Conservation (phyloP, 371 early-diverging fungal genomes). For the Rhizopus microsporus region DNA sequence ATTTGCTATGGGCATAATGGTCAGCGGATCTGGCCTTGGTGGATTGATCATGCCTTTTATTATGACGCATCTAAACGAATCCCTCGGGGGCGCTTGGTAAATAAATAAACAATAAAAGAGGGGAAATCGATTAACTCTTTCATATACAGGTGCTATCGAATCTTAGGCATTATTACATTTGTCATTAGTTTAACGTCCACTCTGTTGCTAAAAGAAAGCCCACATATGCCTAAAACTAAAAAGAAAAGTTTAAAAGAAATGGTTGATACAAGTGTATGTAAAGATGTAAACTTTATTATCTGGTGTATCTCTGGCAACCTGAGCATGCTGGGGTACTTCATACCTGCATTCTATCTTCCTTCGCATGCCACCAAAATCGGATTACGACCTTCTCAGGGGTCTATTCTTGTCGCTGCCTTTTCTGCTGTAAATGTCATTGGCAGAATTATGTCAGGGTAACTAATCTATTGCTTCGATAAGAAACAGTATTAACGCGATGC, state of each 20-base stretch:
- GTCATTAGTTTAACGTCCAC: constrained; percentile 38
- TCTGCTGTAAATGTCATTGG: constrained; percentile 38
- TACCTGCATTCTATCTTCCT: constrained; percentile 45
- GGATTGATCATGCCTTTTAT: constrained; percentile 74
- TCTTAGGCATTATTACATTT: constrained; percentile 52
- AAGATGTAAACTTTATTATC: constrained; percentile 25
- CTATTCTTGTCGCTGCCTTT: constrained; percentile 30
- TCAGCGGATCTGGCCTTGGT: constrained; percentile 80
- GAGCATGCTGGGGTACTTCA: constrained; percentile 36
- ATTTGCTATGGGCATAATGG: constrained; percentile 74
- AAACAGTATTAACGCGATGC: not conserved
- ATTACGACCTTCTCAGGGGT: constrained; percentile 33
- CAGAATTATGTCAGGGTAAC: constrained; percentile 38
- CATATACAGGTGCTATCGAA: constrained; percentile 46
- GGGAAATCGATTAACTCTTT: not conserved
- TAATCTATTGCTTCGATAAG: not conserved
- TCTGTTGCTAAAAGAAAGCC: constrained; percentile 38
- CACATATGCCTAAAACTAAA: constrained; percentile 16
- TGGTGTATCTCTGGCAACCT: constrained; percentile 38
- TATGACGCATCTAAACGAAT: constrained; percentile 56
- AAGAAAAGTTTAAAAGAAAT: constrained; percentile 16
- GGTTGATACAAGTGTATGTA: constrained; percentile 21
- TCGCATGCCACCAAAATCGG: constrained; percentile 39
- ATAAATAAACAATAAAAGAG: not conserved
- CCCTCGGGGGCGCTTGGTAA: constrained; percentile 57